Conservation (phyloP, 169 alveolate genomes). For the Plasmodium gonderi region DNA sequence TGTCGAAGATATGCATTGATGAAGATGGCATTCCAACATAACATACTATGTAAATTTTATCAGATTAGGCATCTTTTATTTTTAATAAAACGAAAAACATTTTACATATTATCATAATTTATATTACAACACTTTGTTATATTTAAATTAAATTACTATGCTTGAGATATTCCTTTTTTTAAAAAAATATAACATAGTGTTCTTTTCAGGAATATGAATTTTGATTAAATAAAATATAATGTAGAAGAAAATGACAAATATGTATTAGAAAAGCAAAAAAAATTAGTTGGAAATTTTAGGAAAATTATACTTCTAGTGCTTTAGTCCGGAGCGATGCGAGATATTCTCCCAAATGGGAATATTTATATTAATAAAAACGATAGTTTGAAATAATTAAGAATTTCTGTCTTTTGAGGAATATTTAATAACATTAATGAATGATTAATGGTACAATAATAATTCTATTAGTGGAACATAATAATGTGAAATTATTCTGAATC, state of each 20-base stretch:
- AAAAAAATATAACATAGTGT: not conserved
- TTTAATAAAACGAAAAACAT: not conserved
- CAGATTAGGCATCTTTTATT: not conserved
- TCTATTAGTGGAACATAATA: not conserved
- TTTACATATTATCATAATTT: not conserved
- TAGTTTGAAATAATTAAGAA: not conserved
- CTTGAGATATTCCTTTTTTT: not conserved
- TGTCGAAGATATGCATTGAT: not conserved
- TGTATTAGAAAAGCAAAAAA: too few species aligned
- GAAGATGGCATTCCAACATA: not conserved
- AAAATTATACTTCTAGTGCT: too few species aligned
- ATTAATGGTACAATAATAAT: not conserved
- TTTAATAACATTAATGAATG: not conserved
- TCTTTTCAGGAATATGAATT: not conserved
- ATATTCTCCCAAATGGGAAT: not conserved
- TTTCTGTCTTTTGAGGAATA: not conserved
- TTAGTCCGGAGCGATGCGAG: too few species aligned
- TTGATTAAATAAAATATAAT: not conserved
- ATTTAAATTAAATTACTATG: not conserved
- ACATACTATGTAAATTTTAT: not conserved
- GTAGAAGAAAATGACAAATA: not conserved
- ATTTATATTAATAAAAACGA: not conserved
- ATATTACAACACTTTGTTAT: not conserved
- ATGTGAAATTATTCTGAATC: not conserved
- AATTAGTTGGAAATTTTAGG: too few species aligned